Evolutionary conservation across 2,329 filamentous ascomycete species (phyloP), one percentile per base, ranked within the genome.

Genomic region (Hymenoscyphus salicellus): DNA sequence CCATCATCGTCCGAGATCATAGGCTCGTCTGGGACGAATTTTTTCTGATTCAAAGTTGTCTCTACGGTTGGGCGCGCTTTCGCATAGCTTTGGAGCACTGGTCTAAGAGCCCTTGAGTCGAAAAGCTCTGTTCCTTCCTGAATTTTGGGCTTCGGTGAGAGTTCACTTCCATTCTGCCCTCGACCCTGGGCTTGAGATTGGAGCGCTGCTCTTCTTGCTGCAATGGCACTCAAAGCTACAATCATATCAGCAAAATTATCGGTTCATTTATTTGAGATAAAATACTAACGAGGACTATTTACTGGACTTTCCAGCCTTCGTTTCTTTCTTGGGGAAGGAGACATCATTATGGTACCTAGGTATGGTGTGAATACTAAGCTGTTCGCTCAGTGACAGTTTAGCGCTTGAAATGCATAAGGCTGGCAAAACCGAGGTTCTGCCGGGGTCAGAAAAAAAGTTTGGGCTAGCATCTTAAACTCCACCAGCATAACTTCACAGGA

Each of bases 231-330:
- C 63, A 75, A 62, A 55, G 60, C 74, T 75, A 59, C 10, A 58
- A 38, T 36, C 28, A 33, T 41, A 61, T 69, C 71, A 73, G 64
- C 52, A 63, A 23, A 33, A 36, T 55, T 26, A 14, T 49, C 5
- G n/a, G 5, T 46, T 46, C 2, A 23, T 26, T 49, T 23, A 10
- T 55, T 58, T 10, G 43, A 20, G 8, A 0, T 8, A 4, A 23
- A 36, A 32, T 10, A 73, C 78, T 69, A 70, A 80, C 80, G 72
- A 65, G 75, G 73, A 43, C 72, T 67, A 26, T 73, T 72, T 62
- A 74, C 71, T 60, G 72, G 67, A 10, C 71, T 68, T 66, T 79
- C 74, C 8, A 83, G 65, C 72, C 80, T 83, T 58, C 81, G 77
- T 69, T 74, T 76, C 66, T 80, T 81, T 63, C 72, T 76, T 11